Evolutionary conservation across 2,329 filamentous ascomycete species (phyloP).

Genomic region (Incumbomyces lentus): DNA sequence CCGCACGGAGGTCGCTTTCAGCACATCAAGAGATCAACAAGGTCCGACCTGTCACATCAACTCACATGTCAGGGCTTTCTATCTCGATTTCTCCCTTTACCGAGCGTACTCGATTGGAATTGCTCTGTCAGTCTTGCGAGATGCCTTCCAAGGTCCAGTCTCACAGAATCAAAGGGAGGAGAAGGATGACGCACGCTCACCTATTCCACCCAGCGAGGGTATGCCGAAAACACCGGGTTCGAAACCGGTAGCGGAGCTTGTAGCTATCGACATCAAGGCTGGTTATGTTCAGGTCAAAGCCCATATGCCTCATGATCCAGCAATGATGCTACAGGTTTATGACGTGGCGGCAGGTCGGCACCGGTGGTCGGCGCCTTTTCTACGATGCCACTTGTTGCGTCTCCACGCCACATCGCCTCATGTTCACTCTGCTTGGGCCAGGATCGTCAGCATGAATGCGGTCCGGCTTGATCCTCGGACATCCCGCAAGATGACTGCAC

Average conservation of each 20-base stretch:
- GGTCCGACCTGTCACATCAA: constrained; percentile 83
- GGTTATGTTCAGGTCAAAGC: constrained; percentile 79
- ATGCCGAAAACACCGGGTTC: constrained; percentile 20
- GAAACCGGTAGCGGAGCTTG: constrained; percentile 46
- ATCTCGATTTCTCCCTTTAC: constrained; percentile 84
- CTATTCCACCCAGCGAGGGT: not conserved
- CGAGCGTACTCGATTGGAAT: constrained; percentile 84
- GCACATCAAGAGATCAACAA: constrained; percentile 73
- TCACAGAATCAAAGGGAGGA: constrained; percentile 9
- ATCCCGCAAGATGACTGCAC: constrained; percentile 57
- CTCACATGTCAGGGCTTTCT: constrained; percentile 65
- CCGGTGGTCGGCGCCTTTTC: constrained; percentile 75
- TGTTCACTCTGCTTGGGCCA: constrained; percentile 73
- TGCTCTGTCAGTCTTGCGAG: constrained; percentile 62
- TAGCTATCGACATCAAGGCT: constrained; percentile 73
- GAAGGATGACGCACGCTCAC: not conserved
- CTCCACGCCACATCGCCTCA: constrained; percentile 80
- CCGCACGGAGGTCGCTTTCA: constrained; percentile 75
- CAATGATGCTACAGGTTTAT: constrained; percentile 81
- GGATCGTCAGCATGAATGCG: constrained; percentile 73
- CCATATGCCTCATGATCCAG: constrained; percentile 78
- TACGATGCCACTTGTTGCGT: constrained; percentile 66
- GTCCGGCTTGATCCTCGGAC: constrained; percentile 72
- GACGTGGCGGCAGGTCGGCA: constrained; percentile 73
- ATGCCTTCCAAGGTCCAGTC: constrained; percentile 45